These are phyloP conservation scores for Microbotryum violaceum DNA, from an alignment of 1,284 basidiomycete genomes.

Conservation along the genomic window DNA sequence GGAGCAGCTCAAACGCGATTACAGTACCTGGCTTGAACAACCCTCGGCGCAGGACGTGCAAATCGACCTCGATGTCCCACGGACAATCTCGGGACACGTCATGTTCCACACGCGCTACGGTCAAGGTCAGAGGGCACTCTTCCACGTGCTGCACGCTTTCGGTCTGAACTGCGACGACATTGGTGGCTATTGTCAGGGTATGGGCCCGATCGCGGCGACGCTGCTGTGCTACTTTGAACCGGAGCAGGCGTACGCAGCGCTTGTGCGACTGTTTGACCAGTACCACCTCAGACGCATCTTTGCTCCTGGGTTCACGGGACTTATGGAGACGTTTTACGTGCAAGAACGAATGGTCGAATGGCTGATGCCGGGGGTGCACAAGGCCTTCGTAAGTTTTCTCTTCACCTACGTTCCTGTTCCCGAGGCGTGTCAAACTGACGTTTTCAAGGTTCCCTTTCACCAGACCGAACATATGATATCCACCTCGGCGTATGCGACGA, in stretches of 20 bases:
- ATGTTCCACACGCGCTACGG: conserved; percentile 95
- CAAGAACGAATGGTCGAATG: conserved; percentile 78
- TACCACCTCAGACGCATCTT: conserved; percentile 86
- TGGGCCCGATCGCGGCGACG: conserved; percentile 95
- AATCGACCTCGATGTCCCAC: conserved; percentile 94
- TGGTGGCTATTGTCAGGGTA: conserved; percentile 90
- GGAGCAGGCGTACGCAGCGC: conserved; percentile 72
- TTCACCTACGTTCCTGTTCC: neutral
- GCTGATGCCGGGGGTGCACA: conserved; percentile 81
- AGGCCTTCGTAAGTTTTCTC: conserved; percentile 54
- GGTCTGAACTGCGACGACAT: conserved; percentile 46
- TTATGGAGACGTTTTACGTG: conserved; percentile 87
- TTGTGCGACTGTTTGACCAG: conserved; percentile 77
- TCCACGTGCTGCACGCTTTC: conserved; percentile 88
- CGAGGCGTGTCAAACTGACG: neutral
- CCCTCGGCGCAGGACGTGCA: conserved; percentile 88
- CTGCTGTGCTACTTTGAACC: conserved; percentile 88
- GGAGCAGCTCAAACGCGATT: conserved; percentile 45
- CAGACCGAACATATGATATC: conserved; percentile 76
- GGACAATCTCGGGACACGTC: conserved; percentile 91
- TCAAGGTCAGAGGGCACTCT: conserved; percentile 81
- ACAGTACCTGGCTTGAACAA: conserved; percentile 55
- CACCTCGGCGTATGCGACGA: conserved; percentile 90
- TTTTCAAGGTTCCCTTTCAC: no score
- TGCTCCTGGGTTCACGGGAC: conserved; percentile 87